Conservation (phyloP, 805 yeast species). For the Scheffersomyces ergatensis region DNA sequence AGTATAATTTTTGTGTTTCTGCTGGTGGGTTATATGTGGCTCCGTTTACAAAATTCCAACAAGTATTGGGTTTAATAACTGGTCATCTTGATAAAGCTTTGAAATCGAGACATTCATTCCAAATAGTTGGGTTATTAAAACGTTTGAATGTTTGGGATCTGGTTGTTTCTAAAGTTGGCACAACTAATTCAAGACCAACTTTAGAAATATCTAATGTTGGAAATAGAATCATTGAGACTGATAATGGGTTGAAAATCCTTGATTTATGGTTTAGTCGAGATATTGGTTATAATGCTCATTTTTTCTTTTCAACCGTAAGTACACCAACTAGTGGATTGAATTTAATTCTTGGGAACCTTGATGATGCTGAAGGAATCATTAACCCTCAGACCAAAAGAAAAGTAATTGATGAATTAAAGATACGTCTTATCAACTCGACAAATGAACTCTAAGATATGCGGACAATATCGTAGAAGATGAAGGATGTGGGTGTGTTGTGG, state of each 20-base stretch:
- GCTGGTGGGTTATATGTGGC: background rate
- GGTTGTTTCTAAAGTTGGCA: slow-evolving; percentile 8
- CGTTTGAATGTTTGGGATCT: slow-evolving; percentile 8
- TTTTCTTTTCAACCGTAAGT: slow-evolving; percentile 10
- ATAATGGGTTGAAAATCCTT: slow-evolving; percentile 7
- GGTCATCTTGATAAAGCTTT: no score
- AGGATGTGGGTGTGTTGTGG: no score
- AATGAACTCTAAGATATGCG: background rate
- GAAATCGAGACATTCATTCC: slow-evolving; percentile 9
- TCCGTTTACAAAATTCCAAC: background rate
- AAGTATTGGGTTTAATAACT: no score
- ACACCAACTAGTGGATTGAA: slow-evolving; percentile 15
- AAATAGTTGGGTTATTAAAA: slow-evolving; percentile 10
- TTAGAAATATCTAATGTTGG: slow-evolving; percentile 20
- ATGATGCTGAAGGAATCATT: slow-evolving; percentile 8
- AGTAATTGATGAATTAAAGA: slow-evolving; percentile 3
- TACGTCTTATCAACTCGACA: background rate
- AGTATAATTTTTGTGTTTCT: slow-evolving; percentile 7
- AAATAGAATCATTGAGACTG: slow-evolving; percentile 1
- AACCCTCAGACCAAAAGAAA: background rate
- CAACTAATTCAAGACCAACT: slow-evolving; percentile 8
- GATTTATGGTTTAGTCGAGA: slow-evolving; percentile 17
- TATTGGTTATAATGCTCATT: slow-evolving; percentile 11
- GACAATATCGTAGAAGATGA: no score
- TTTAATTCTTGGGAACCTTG: slow-evolving; percentile 11